These are phyloP conservation scores for Phytophthora pisi DNA, from an alignment of 352 stramenopile species.

Conservation along the genomic window DNA sequence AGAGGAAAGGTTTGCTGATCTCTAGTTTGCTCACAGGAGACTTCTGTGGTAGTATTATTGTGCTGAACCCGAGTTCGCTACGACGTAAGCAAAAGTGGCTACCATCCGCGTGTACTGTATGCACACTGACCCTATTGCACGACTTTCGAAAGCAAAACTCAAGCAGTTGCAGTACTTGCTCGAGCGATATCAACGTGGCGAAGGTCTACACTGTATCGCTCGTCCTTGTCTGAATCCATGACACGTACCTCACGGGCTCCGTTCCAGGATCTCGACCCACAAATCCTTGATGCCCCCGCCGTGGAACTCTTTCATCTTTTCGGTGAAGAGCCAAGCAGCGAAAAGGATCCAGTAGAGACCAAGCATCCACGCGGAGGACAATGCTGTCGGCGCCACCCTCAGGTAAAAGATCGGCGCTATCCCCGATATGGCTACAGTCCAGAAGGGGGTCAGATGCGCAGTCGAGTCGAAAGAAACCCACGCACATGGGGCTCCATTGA, in stretches of 20 bases:
- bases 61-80: not conserved
- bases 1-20: too few relatives aligned
- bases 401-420: slow-evolving; percentile 19
- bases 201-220: not conserved
- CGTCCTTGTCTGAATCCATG: not conserved
- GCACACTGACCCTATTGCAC: slow-evolving; percentile 22
- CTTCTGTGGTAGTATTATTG: not conserved
- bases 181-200: not conserved
- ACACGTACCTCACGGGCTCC: slow-evolving; percentile 2
- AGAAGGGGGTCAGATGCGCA: slow-evolving; percentile 17
- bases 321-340: not conserved
- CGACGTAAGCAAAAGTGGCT: slow-evolving; percentile 5
- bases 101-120: not conserved
- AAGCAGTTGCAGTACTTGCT: slow-evolving; percentile 3
- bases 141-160: slow-evolving; percentile 23
- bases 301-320: not conserved
- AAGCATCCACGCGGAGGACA: slow-evolving; percentile 5
- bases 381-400: slow-evolving; percentile 2
- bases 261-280: not conserved
- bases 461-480: not conserved
- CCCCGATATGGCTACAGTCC: slow-evolving; percentile 17
- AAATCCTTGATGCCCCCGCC: not conserved
- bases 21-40: not conserved
- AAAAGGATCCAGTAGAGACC: not conserved
- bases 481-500: not conserved